phyloP scores from a whole-genome alignment of 2,329 filamentous ascomycete genomes.

The Epichloe hybrida region DNA sequence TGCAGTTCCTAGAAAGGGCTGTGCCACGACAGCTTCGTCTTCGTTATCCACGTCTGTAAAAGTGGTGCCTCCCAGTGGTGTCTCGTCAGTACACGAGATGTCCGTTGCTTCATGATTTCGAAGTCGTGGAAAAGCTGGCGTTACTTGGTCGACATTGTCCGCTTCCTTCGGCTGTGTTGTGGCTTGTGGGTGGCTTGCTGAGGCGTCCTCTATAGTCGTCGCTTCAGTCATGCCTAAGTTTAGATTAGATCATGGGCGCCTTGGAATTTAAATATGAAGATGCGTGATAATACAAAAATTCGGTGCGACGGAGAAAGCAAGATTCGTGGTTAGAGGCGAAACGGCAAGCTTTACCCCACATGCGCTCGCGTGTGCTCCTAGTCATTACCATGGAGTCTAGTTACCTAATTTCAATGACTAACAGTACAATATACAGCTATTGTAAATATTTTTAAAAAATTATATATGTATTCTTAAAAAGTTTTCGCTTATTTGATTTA shows the following conservation, averaged over 20 bases:
- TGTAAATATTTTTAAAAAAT: too few relatives aligned
- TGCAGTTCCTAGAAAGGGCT: slow-evolving; percentile 18
- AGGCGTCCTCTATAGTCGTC: background rate
- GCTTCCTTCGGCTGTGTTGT: background rate
- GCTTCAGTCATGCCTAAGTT: background rate
- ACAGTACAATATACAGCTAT: too few relatives aligned
- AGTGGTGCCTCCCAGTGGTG: background rate
- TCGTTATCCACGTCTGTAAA: background rate
- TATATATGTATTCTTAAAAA: rapidly evolving
- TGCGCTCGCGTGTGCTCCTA: too few relatives aligned
- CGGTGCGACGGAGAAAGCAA: too few relatives aligned
- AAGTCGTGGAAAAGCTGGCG: background rate
- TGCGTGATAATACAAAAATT: too few relatives aligned
- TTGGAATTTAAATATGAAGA: too few relatives aligned
- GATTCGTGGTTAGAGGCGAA: too few relatives aligned
- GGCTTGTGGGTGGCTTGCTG: background rate
- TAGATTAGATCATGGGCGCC: too few relatives aligned
- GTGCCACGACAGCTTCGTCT: background rate
- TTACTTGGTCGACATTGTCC: background rate
- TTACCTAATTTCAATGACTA: too few relatives aligned
- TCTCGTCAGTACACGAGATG: background rate
- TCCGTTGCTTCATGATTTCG: background rate
- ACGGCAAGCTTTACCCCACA: too few relatives aligned
- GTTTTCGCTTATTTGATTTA: too few relatives aligned
- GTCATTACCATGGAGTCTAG: too few relatives aligned